These are phyloP conservation scores for Daldinia eschscholtzii DNA, from an alignment of 2,329 filamentous ascomycete genomes.

Conservation along the genomic window DNA sequence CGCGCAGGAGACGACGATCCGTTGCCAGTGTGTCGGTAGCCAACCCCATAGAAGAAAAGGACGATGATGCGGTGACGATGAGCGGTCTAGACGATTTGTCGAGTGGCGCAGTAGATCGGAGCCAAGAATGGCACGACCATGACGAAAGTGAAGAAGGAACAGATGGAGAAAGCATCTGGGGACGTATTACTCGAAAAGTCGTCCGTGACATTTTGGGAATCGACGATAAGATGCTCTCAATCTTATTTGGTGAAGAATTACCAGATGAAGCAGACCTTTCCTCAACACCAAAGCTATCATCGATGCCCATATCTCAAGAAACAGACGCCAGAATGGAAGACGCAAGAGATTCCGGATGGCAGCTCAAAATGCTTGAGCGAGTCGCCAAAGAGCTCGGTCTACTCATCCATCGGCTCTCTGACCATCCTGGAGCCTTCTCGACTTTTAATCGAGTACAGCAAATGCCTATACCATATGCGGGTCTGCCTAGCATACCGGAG, in stretches of 20 bases:
- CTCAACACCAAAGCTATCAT: slow-evolving; percentile 61
- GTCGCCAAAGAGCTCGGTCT: slow-evolving; percentile 89
- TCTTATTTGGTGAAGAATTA: slow-evolving; percentile 87
- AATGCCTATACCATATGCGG: slow-evolving; percentile 79
- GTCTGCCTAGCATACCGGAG: slow-evolving; percentile 75
- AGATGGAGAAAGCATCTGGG: slow-evolving; percentile 78
- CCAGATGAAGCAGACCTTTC: slow-evolving; percentile 65
- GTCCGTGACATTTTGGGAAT: slow-evolving; percentile 92
- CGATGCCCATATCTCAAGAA: slow-evolving; percentile 46
- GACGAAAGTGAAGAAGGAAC: slow-evolving; percentile 56
- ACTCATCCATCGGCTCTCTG: slow-evolving; percentile 84
- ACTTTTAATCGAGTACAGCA: slow-evolving; percentile 78
- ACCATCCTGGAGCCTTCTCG: slow-evolving; percentile 89
- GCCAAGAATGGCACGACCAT: slow-evolving; percentile 67
- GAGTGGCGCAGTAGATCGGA: slow-evolving; percentile 55
- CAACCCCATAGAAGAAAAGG: slow-evolving; percentile 47
- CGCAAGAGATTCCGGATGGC: slow-evolving; percentile 69
- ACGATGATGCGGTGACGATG: slow-evolving; percentile 51
- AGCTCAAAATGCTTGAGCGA: slow-evolving; percentile 82
- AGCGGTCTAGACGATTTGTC: slow-evolving; percentile 51
- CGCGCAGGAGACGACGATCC: slow-evolving; percentile 71
- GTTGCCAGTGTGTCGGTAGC: slow-evolving; percentile 37
- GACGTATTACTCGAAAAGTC: slow-evolving; percentile 84
- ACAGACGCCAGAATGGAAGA: slow-evolving; percentile 50
- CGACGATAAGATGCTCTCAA: slow-evolving; percentile 84